Percentiles rank a stretch among this genome's conserved stretches.
Evolutionary conservation across 805 yeast species (phyloP).

Genomic region (Sporopachydermia quercuum): DNA sequence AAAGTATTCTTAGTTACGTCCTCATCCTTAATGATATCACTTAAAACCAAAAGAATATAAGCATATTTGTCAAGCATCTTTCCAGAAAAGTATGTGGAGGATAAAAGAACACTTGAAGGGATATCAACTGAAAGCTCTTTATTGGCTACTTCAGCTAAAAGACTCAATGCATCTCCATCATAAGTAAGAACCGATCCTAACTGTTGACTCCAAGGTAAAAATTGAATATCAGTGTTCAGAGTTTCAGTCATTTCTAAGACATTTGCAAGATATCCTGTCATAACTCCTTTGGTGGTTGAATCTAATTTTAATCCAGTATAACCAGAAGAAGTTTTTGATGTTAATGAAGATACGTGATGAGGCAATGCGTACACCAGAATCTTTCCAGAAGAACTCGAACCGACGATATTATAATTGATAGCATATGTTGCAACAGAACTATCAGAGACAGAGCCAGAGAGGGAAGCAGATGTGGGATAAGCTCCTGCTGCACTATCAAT

Average conservation of each 20-base stretch:
- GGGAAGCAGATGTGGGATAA: conserved; percentile 35
- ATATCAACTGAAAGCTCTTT: conserved; percentile 33
- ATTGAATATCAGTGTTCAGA: conserved; percentile 25
- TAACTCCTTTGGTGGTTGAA: conserved; percentile 37
- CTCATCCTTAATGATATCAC: conserved; percentile 32
- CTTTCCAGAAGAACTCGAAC: conserved; percentile 30
- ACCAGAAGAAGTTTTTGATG: conserved; percentile 14
- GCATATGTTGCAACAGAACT: conserved; percentile 33
- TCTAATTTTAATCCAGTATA: conserved; percentile 28
- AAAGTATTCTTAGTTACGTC: conserved; percentile 23
- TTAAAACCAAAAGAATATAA: conserved; percentile 35
- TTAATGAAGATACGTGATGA: conserved; percentile 31
- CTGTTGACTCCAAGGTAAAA: conserved; percentile 28
- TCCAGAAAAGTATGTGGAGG: conserved; percentile 37
- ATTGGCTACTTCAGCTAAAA: conserved; percentile 30
- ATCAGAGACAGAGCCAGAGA: conserved; percentile 31
- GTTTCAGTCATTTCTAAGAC: conserved; percentile 24
- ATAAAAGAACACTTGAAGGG: conserved; percentile 21
- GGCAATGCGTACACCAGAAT: conserved; percentile 38
- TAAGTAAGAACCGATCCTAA: conserved; percentile 21
- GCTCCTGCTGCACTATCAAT: conserved; percentile 60
- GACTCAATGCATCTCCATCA: conserved; percentile 27
- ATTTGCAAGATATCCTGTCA: conserved; percentile 30
- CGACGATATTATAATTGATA: conserved; percentile 33
- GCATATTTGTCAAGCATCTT: conserved; percentile 43